Evolutionary conservation across 176 grass and related monocot species (phyloP).

Genomic region (Aegilops umbellulata): DNA sequence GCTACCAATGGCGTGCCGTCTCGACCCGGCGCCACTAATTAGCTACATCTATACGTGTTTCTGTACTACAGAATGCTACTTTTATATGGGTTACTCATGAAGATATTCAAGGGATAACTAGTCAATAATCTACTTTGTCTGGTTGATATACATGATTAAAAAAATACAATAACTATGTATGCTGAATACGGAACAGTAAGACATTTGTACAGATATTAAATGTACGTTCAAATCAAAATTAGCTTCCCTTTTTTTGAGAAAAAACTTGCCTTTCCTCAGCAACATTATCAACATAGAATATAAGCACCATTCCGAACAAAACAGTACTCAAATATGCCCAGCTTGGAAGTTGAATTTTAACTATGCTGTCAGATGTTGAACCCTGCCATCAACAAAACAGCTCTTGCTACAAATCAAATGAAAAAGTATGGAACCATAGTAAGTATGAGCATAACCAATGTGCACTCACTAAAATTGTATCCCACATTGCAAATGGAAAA

Average conservation of each 20-base stretch:
- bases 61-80: neutral
- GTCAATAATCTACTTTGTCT: neutral
- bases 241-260: neutral
- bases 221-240: neutral
- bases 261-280: constrained; percentile 84
- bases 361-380: constrained; percentile 81
- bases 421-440: neutral
- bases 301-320: constrained; percentile 86
- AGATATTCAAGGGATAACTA: constrained; percentile 5
- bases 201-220: neutral
- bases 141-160: neutral
- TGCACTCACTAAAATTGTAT: constrained; percentile 90
- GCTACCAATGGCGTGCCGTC: too few relatives aligned
- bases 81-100: neutral
- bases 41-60: too few relatives aligned
- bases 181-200: neutral
- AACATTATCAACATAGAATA: constrained; percentile 91
- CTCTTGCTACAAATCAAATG: constrained; percentile 12
- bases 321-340: constrained; percentile 92
- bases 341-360: constrained; percentile 89
- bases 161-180: constrained; percentile 9
- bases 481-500: constrained; percentile 99
- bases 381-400: constrained; percentile 62
- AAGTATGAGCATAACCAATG: constrained; percentile 17
- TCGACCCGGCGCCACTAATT: too few relatives aligned